Base-by-base conservation (phyloP, 768 basidiomycete species). In the Fomitopsis pulvina region DNA sequence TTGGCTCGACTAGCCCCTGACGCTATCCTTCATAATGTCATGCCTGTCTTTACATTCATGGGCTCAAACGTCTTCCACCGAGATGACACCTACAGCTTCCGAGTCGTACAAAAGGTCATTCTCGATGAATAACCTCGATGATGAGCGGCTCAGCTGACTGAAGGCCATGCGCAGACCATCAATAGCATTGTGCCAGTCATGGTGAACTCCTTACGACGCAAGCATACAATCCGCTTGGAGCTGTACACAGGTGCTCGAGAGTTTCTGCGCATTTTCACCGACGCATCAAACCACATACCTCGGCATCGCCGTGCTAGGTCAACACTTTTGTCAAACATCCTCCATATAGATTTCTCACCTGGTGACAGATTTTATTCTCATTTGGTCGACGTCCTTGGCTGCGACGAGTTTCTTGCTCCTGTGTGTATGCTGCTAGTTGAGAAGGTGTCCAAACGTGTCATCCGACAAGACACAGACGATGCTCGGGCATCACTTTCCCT, bases 41-140 rank as follows among this genome's bases (percentile, higher is more conserved):
- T 99, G 91, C 95, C 96, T 3, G 84, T 99, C 40, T 98, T 99
- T 72, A 97, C 94, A 0, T 98, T 97, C 70, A 97, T 98, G 92
- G 95, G 96, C 18, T 91, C 94, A n/a, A 94, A 92, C 54, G 85
- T 97, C 16, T 90, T 97, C 72, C 95, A 96, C 61, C 79, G 93
- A 41, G 96, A 99, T 57, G 96, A 99, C 63, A 80, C 87, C 0
- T 94, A 95, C 68, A 94, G 89, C 61, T 95, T 96, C 73, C 81
- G 83, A 30, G 93, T 98, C 8, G 90, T 98, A 2, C 93, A 97
- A 64, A 88, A 87, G 75, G 92, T 91, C 42, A 11, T 4, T 10
- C 47, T 20, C 22, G 21, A 11, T 45, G 12, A 6, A 39, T 14
- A 20, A 24, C 16, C 9, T 29, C 30, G 29, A 18, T 8, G 14